Conservation (phyloP, 148 eudicot species). For the Silene latifolia region DNA sequence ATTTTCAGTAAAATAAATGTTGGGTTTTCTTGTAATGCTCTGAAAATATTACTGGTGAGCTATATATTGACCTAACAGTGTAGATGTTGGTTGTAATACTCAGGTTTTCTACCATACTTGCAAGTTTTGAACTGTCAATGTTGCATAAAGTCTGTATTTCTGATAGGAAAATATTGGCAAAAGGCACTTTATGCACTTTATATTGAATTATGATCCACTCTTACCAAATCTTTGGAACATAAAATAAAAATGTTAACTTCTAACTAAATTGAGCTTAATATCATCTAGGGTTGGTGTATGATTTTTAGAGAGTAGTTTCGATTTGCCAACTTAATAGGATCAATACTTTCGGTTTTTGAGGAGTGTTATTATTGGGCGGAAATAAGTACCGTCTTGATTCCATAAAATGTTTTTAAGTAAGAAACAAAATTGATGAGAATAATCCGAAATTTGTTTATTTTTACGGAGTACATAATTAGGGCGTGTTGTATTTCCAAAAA, state of each 20-base stretch:
- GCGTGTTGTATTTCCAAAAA: too few relatives aligned
- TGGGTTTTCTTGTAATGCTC: conserved; percentile 20
- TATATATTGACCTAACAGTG: conserved; percentile 43
- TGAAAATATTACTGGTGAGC: conserved; percentile 38
- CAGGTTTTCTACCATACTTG: conserved; percentile 16
- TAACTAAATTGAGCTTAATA: conserved; percentile 5
- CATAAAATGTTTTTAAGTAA: too few relatives aligned
- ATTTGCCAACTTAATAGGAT: too few relatives aligned
- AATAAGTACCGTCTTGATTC: too few relatives aligned
- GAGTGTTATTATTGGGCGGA: too few relatives aligned
- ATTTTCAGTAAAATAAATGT: neutral
- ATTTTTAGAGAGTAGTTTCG: neutral
- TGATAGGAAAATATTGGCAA: conserved; percentile 17
- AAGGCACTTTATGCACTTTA: neutral
- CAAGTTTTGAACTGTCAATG: conserved; percentile 15
- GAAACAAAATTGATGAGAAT: too few relatives aligned
- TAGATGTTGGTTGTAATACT: conserved; percentile 27
- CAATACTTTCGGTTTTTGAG: too few relatives aligned
- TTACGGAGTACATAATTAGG: too few relatives aligned
- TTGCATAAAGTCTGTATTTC: conserved; percentile 8
- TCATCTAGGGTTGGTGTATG: neutral
- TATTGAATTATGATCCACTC: neutral
- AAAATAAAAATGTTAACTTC: neutral
- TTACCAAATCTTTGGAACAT: conserved; percentile 7
- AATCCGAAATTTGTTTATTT: too few relatives aligned